Conservation (phyloP, 352 stramenopile genomes). For the Phytophthora pseudosyringae region DNA sequence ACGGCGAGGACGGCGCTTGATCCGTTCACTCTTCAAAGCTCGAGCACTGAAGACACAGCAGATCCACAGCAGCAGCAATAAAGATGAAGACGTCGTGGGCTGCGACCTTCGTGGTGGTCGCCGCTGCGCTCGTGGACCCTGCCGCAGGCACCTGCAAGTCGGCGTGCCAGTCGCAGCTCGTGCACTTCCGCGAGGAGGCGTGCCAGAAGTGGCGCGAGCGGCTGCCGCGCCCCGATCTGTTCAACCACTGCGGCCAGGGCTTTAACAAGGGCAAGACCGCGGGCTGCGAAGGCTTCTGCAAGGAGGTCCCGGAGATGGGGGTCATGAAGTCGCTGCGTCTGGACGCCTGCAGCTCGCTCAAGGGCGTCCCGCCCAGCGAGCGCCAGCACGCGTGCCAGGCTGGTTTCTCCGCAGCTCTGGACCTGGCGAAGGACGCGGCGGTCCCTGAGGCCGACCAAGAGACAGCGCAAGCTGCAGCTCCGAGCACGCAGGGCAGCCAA, state of each 20-base stretch:
- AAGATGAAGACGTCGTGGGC: constrained; percentile 44
- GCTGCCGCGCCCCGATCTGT: constrained; percentile 58
- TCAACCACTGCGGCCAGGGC: constrained; percentile 55
- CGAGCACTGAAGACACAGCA: not conserved
- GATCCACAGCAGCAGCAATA: not conserved
- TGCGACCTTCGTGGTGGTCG: constrained; percentile 18
- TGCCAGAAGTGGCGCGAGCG: constrained; percentile 51
- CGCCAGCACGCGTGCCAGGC: constrained; percentile 50
- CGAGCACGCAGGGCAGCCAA: constrained; percentile 23
- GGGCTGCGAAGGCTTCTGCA: constrained; percentile 50
- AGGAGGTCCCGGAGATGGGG: constrained; percentile 22
- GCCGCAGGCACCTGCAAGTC: constrained; percentile 35
- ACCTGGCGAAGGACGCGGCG: constrained; percentile 37
- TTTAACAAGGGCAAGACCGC: constrained; percentile 48
- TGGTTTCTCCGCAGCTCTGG: constrained; percentile 48
- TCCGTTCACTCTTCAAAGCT: not conserved
- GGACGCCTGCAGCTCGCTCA: constrained; percentile 50
- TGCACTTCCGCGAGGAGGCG: constrained; percentile 45
- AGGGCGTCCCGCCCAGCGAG: constrained; percentile 44
- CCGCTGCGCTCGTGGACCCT: constrained; percentile 9
- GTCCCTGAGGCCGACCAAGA: constrained; percentile 10
- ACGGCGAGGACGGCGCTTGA: too few relatives aligned
- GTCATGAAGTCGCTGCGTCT: constrained; percentile 47
- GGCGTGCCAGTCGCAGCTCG: constrained; percentile 47
- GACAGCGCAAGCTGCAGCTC: not conserved